Conservation (phyloP, 129 eudicot genomes). For the Tagetes patula region DNA sequence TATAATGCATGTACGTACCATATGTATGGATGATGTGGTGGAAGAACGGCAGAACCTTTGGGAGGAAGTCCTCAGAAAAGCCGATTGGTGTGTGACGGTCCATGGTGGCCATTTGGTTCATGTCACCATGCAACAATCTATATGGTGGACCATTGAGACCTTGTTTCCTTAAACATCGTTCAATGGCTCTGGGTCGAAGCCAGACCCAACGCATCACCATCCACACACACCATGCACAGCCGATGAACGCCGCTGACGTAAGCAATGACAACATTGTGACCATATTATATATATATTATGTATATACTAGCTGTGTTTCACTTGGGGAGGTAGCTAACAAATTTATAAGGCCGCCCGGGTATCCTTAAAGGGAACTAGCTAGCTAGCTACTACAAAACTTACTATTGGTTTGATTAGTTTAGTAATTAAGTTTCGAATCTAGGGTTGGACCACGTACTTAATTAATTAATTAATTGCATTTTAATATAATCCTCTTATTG, state of each 20-base stretch:
- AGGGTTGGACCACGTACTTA: conserved; percentile 35
- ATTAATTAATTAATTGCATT: too few relatives aligned
- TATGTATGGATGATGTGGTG: conserved; percentile 51
- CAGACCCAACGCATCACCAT: conserved; percentile 59
- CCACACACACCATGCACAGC: conserved; percentile 47
- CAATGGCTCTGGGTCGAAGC: conserved; percentile 57
- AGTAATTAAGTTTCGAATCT: conserved; percentile 30
- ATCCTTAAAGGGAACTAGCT: conserved; percentile 34
- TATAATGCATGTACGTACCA: conserved; percentile 32
- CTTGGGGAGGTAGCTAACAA: conserved; percentile 23
- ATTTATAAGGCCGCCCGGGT: conserved; percentile 29
- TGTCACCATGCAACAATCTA: conserved; percentile 58
- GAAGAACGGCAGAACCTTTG: conserved; percentile 49
- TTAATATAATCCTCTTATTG: too few relatives aligned
- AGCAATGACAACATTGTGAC: conserved; percentile 25
- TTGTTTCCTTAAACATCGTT: conserved; percentile 56
- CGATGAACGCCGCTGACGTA: conserved; percentile 20
- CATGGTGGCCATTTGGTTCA: conserved; percentile 55
- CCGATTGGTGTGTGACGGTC: conserved; percentile 41
- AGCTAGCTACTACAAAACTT: too few relatives aligned
- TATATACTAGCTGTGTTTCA: conserved; percentile 21
- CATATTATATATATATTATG: neutral
- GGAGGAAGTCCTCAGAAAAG: conserved; percentile 52
- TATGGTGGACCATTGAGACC: conserved; percentile 64
- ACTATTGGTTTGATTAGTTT: conserved; percentile 31